phyloP scores from a whole-genome alignment of 768 basidiomycete species.

The Tubosaeta sp. region DNA sequence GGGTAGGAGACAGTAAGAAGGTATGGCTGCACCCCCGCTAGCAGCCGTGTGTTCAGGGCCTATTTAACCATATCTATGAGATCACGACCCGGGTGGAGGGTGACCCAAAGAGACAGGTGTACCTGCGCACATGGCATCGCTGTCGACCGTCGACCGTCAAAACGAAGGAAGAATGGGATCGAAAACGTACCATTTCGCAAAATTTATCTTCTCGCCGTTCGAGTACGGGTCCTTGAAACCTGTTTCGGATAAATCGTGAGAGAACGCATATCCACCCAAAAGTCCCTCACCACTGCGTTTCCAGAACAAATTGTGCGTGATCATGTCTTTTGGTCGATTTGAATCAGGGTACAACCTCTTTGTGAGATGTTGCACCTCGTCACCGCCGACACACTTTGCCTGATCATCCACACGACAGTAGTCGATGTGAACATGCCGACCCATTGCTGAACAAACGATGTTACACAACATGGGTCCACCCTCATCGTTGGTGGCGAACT shows the following conservation, averaged over 20 bases:
- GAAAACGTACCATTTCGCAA: conserved; percentile 46
- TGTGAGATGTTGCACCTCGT: conserved; percentile 45
- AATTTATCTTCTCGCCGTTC: conserved; percentile 50
- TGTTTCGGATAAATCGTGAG: conserved; percentile 10
- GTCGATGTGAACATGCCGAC: conserved; percentile 38
- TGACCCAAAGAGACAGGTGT: not conserved
- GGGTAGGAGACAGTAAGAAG: conserved; percentile 52
- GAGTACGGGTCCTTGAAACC: conserved; percentile 65
- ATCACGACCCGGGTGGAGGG: not conserved
- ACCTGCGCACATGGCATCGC: conserved; percentile 53
- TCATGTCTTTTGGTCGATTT: conserved; percentile 44
- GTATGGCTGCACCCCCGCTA: conserved; percentile 35
- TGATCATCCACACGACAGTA: conserved; percentile 44
- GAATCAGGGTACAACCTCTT: conserved; percentile 45
- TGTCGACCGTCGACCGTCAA: conserved; percentile 11
- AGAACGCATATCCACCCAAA: not conserved
- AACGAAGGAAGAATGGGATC: not conserved
- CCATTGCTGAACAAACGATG: too few species aligned
- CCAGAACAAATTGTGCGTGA: conserved; percentile 56
- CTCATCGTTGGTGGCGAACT: conserved; percentile 49
- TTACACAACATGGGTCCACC: conserved; percentile 55
- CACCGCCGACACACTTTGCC: conserved; percentile 34
- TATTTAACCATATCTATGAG: conserved; percentile 18
- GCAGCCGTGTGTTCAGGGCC: conserved; percentile 48
- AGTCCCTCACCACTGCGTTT: conserved; percentile 44